phyloP scores from a whole-genome alignment of 768 basidiomycete species.

The Psilocybe azurescens region DNA sequence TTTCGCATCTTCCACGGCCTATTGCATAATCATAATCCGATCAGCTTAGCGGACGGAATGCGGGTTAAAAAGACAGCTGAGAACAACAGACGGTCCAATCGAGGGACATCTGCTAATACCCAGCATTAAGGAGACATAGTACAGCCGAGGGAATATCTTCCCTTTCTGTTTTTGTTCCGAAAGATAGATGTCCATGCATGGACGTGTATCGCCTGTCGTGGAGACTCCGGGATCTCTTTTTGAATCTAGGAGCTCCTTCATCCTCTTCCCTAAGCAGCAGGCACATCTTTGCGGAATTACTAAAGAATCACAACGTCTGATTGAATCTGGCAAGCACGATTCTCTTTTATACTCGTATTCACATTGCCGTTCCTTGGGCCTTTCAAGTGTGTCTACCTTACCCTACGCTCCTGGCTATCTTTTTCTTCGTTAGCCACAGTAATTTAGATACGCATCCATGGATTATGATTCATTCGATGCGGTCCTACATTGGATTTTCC shows the following conservation, averaged over 20 bases:
- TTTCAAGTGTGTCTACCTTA: slow-evolving; percentile 34
- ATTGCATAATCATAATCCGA: slow-evolving; percentile 32
- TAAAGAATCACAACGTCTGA: slow-evolving; percentile 36
- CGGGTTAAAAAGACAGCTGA: slow-evolving; percentile 22
- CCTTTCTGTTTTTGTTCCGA: slow-evolving; percentile 23
- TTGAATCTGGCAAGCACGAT: slow-evolving; percentile 28
- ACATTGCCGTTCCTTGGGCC: slow-evolving; percentile 31
- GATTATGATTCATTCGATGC: slow-evolving; percentile 86
- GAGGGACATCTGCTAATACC: slow-evolving; percentile 20
- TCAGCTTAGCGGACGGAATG: slow-evolving; percentile 35
- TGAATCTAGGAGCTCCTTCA: slow-evolving; percentile 31
- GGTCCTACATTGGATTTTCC: slow-evolving; percentile 80
- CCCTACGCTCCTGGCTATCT: slow-evolving; percentile 39
- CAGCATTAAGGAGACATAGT: slow-evolving; percentile 21
- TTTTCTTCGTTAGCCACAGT: slow-evolving; percentile 32
- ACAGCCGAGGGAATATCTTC: slow-evolving; percentile 32
- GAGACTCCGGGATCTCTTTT: slow-evolving; percentile 31
- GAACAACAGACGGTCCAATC: slow-evolving; percentile 24
- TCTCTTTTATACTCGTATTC: slow-evolving; percentile 46
- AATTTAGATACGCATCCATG: slow-evolving; percentile 43
- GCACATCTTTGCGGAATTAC: slow-evolving; percentile 33
- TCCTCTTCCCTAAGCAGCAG: slow-evolving; percentile 19
- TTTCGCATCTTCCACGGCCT: slow-evolving; percentile 23
- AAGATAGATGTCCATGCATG: slow-evolving; percentile 18
- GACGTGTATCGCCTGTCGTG: slow-evolving; percentile 32